These are phyloP conservation scores for Fusarium sp. DNA, from an alignment of 2,329 filamentous ascomycete genomes.

Conservation along the genomic window DNA sequence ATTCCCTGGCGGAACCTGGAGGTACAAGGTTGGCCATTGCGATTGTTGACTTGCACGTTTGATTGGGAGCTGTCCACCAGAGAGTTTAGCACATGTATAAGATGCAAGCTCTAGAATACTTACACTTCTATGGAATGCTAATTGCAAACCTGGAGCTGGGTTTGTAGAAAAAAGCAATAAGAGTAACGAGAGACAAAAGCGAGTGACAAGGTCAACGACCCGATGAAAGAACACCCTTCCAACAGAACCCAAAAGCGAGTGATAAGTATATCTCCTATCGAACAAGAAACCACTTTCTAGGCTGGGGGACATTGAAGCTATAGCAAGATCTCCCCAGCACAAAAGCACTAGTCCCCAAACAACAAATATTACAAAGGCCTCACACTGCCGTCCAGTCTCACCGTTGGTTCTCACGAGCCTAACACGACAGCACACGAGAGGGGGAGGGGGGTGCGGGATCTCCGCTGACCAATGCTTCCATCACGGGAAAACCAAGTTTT, in stretches of 20 bases:
- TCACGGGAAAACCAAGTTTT: background rate
- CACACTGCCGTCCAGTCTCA: slow-evolving; percentile 28
- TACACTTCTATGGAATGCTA: accelerated
- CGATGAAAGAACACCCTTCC: slow-evolving; percentile 2
- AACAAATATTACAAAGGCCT: slow-evolving; percentile 16
- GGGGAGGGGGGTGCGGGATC: background rate
- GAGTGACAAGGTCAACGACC: slow-evolving; percentile 29
- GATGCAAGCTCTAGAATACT: background rate
- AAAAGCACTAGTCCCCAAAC: background rate
- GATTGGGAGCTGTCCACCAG: background rate
- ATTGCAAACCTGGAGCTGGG: accelerated
- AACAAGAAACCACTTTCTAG: background rate
- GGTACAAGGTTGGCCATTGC: slow-evolving; percentile 19
- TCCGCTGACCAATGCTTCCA: background rate
- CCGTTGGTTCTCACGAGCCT: slow-evolving; percentile 15
- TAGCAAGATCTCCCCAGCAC: slow-evolving; percentile 28
- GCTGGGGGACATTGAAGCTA: slow-evolving; percentile 40
- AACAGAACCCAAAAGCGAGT: slow-evolving; percentile 24
- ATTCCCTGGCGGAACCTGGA: slow-evolving; percentile 21
- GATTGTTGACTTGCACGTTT: background rate
- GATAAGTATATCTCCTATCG: slow-evolving; percentile 13
- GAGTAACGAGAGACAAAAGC: slow-evolving; percentile 10
- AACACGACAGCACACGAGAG: slow-evolving; percentile 43
- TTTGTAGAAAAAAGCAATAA: background rate
- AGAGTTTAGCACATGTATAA: background rate